These are phyloP conservation scores for Blastobotrys chiropterorum DNA, from an alignment of 805 yeast genomes.

Conservation along the genomic window DNA sequence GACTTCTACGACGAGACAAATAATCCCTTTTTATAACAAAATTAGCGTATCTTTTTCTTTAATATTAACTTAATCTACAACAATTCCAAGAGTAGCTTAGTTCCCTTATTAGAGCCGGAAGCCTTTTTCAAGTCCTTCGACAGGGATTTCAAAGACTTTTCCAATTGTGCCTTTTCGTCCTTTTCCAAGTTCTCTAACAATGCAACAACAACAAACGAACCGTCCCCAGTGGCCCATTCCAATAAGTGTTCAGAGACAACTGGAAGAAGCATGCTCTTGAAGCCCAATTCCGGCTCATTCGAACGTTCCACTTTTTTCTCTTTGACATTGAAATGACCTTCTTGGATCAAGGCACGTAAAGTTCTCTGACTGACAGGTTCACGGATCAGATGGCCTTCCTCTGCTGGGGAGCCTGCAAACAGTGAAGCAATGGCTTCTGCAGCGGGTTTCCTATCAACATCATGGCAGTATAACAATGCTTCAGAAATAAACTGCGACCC, in stretches of 20 bases:
- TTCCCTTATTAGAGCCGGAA: conserved; percentile 30
- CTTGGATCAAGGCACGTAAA: conserved; percentile 71
- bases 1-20: conserved; percentile 11
- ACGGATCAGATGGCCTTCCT: conserved; percentile 55
- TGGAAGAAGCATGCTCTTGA: conserved; percentile 36
- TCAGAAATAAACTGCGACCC: conserved; percentile 84
- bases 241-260: conserved; percentile 49
- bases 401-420: conserved; percentile 60
- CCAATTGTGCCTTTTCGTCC: conserved; percentile 38
- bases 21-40: no score
- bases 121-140: conserved; percentile 22
- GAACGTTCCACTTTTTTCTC: conserved; percentile 43
- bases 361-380: conserved; percentile 71
- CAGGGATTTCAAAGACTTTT: conserved; percentile 44
- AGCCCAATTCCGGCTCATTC: conserved; percentile 48
- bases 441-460: conserved; percentile 38
- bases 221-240: conserved; percentile 64
- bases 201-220: conserved; percentile 78
- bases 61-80: conserved; percentile 9
- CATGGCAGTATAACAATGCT: conserved; percentile 51
- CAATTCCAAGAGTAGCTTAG: conserved; percentile 27
- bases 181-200: conserved; percentile 58
- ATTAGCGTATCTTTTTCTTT: no score
- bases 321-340: conserved; percentile 74
- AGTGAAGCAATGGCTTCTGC: conserved; percentile 35